A percentile compares a stretch with the other conserved stretches of the same genome.
Conservation (phyloP, 352 stramenopile species). For the Globisporangium barbulae region DNA sequence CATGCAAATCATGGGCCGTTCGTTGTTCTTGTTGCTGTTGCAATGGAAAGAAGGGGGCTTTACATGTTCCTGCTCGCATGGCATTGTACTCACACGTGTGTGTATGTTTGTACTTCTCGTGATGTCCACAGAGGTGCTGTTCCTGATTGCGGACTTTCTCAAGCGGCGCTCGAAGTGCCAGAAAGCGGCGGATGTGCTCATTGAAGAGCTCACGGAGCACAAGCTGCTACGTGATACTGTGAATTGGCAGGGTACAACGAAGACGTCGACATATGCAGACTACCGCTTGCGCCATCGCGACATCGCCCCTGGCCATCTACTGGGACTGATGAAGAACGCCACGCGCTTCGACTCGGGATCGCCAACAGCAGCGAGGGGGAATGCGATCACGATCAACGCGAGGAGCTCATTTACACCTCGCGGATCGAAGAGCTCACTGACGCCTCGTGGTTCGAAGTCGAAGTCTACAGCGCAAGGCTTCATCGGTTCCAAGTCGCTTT, state of each 20-base stretch:
- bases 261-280: constrained; percentile 65
- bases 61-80: background rate
- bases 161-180: constrained; percentile 61
- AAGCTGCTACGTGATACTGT: constrained; percentile 54
- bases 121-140: constrained; percentile 60
- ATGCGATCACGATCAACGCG: background rate
- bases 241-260: constrained; percentile 56
- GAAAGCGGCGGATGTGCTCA: constrained; percentile 59
- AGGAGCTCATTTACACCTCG: constrained; percentile 9
- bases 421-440: background rate
- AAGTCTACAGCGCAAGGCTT: background rate
- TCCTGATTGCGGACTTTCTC: constrained; percentile 85
- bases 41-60: background rate
- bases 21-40: background rate
- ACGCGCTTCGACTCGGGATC: constrained; percentile 6
- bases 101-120: background rate
- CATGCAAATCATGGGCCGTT: too few species aligned
- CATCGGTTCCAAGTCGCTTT: constrained; percentile 33
- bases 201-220: constrained; percentile 60
- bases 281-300: constrained; percentile 73
- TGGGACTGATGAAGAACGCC: constrained; percentile 46
- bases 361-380: constrained; percentile 22
- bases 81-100: background rate
- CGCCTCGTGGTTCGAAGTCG: background rate
- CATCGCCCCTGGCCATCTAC: constrained; percentile 57